These are phyloP conservation scores for Coemansia sp. DNA, from an alignment of 192 early-diverging fungal genomes.

Conservation along the genomic window DNA sequence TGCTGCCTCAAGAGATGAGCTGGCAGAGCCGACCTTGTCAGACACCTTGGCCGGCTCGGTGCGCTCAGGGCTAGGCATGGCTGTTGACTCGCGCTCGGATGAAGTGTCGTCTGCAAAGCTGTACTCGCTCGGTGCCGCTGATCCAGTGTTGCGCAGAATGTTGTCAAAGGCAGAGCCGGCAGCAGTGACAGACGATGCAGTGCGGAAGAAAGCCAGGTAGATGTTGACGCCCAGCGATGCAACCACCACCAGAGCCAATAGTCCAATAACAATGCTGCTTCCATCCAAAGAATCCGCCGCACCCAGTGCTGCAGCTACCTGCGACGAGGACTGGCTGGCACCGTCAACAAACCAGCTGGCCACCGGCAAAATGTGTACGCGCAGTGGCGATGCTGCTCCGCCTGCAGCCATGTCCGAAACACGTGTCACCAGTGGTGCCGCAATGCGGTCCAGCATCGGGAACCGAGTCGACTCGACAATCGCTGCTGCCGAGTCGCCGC, in stretches of 20 bases:
- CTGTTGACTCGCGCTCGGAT: constrained; percentile 4
- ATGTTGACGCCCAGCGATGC: constrained; percentile 51
- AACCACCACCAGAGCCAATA: constrained; percentile 38
- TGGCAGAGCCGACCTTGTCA: not conserved
- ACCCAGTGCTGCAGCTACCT: not conserved
- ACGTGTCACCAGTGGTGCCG: constrained; percentile 32
- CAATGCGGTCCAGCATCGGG: constrained; percentile 37
- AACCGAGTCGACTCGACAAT: constrained; percentile 35
- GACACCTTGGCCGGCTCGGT: constrained; percentile 3
- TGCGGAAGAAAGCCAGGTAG: constrained; percentile 36
- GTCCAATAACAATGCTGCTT: constrained; percentile 40
- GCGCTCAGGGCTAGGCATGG: constrained; percentile 1
- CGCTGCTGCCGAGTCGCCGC: constrained; percentile 8
- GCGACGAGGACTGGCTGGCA: not conserved
- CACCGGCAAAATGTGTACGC: constrained; percentile 40
- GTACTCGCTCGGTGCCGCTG: constrained; percentile 23
- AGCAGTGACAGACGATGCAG: not conserved
- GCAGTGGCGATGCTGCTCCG: constrained; percentile 11
- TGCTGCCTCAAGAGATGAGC: constrained; percentile 29
- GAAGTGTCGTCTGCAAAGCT: constrained; percentile 14
- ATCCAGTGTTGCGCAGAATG: constrained; percentile 18
- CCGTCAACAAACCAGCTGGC: constrained; percentile 25
- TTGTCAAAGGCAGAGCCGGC: constrained; percentile 21
- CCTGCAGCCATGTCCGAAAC: constrained; percentile 13
- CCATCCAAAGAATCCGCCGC: constrained; percentile 22